A percentile compares a stretch with the other conserved stretches of the same genome.
Conservation (phyloP, 805 yeast species). For the Starmera caribaea region DNA sequence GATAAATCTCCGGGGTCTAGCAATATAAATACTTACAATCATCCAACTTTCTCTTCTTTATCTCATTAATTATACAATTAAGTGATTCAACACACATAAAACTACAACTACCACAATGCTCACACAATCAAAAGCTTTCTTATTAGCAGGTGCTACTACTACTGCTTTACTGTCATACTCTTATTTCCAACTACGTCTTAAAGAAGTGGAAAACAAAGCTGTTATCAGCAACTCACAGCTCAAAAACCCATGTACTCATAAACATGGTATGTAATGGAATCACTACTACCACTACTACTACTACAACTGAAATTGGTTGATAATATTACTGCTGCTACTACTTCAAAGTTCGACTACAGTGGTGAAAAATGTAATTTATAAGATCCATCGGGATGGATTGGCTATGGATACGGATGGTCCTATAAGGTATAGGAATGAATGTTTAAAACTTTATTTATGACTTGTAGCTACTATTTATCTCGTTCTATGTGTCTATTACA, state of each 20-base stretch:
- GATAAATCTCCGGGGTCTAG: background rate
- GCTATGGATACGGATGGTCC: no score
- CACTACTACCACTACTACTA: no score
- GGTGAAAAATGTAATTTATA: no score
- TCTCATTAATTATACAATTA: background rate
- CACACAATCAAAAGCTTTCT: background rate
- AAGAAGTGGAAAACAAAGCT: slow-evolving; percentile 15
- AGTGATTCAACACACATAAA: no score
- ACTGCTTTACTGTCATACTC: slow-evolving; percentile 16
- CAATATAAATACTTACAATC: background rate
- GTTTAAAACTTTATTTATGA: no score
- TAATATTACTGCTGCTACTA: no score
- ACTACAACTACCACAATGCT: background rate
- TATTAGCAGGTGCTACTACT: slow-evolving; percentile 10
- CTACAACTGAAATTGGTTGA: no score
- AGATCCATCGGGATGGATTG: no score
- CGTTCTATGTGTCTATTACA: background rate
- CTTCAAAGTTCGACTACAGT: no score
- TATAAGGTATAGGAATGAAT: no score
- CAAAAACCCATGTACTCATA: background rate
- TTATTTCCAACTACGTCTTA: slow-evolving; percentile 10
- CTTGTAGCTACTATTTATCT: no score
- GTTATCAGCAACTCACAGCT: slow-evolving; percentile 5
- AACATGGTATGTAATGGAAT: no score
- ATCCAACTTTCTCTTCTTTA: background rate